These are phyloP conservation scores for Lithohypha guttulata DNA, from an alignment of 2,329 filamentous ascomycete genomes.

Conservation along the genomic window DNA sequence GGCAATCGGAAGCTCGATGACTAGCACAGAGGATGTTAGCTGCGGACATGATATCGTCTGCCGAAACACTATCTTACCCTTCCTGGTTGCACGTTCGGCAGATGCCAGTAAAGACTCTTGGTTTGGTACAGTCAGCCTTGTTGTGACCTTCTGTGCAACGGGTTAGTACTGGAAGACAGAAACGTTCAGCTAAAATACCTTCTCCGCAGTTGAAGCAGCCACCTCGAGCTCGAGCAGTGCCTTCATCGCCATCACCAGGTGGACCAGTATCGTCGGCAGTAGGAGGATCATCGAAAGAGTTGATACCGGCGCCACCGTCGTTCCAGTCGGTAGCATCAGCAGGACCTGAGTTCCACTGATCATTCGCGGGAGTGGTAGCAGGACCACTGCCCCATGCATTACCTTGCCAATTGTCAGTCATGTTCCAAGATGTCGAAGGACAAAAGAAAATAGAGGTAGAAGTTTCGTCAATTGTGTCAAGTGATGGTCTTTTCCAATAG, in stretches of 20 bases:
- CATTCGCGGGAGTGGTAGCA: background rate
- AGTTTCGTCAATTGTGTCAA: background rate
- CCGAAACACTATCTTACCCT: conserved; percentile 8
- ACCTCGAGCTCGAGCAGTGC: conserved; percentile 13
- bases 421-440: background rate
- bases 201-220: conserved; percentile 38
- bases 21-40: conserved; percentile 21
- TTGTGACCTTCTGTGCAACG: conserved; percentile 29
- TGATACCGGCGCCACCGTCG: background rate
- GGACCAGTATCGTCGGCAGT: background rate
- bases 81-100: conserved; percentile 38
- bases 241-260: background rate
- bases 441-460: background rate
- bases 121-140: conserved; percentile 37
- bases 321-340: background rate
- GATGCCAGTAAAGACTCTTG: conserved; percentile 36
- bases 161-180: no score
- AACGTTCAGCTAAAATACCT: no score
- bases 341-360: conserved; percentile 4
- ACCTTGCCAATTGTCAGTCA: conserved; percentile 1
- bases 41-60: background rate
- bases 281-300: background rate
- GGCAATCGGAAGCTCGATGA: conserved; percentile 36
- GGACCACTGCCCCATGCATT: conserved; percentile 1
- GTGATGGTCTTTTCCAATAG: conserved; percentile 2